Percentiles rank a stretch among this genome's conserved stretches.
These are phyloP conservation scores for Anisodus tanguticus DNA, from an alignment of 257 asterid species.

Conservation along the genomic window DNA sequence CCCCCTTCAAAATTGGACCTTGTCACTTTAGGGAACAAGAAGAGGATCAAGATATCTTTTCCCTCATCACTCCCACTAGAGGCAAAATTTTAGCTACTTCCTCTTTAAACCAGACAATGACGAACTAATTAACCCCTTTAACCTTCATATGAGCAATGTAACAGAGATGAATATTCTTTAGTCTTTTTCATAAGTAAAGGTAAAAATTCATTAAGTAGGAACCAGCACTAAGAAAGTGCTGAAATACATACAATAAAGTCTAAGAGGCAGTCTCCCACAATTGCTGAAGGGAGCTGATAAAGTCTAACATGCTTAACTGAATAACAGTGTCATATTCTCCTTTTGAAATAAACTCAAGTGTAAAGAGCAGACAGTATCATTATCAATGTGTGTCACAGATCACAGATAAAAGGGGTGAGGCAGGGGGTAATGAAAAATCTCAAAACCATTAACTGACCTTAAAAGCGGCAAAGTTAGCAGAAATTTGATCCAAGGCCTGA, in stretches of 20 bases:
- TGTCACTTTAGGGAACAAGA: background rate
- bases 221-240: background rate
- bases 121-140: background rate
- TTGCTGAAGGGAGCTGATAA: background rate
- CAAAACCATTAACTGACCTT: conserved; percentile 50
- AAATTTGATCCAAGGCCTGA: conserved; percentile 75
- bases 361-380: background rate
- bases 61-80: background rate
- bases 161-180: background rate
- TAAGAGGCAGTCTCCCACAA: background rate
- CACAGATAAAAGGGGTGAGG: background rate
- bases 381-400: background rate
- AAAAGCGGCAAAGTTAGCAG: conserved; percentile 66
- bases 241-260: background rate
- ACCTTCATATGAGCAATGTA: background rate
- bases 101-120: background rate
- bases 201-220: background rate
- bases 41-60: background rate
- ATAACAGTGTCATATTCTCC: background rate
- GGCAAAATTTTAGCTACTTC: background rate
- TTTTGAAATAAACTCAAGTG: background rate
- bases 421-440: background rate
- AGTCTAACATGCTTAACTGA: background rate
- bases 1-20: background rate
- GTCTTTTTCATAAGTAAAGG: background rate